Base-by-base conservation (phyloP, 148 eudicot genomes). In the Silene uniflora region DNA sequence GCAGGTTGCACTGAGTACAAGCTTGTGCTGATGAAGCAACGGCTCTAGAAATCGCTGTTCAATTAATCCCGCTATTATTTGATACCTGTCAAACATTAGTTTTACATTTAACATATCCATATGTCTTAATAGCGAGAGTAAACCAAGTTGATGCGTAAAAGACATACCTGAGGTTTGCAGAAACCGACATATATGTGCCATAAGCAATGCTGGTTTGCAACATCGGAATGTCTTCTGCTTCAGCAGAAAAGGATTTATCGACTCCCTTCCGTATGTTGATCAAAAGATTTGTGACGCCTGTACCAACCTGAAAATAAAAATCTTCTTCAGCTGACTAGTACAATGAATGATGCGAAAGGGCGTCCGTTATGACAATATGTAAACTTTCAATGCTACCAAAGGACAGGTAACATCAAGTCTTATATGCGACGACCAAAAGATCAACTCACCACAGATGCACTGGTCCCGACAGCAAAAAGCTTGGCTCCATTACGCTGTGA, bases 401-500 rank as follows among this genome's bases (percentile, higher is more conserved):
- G 4, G 35, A 32, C 35, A 32, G 35, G 35, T 32, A 32, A 32
- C 35, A 32, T 32, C 35, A 32, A 32, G 4, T 32, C 35, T 32
- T 32, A 4, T 32, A 32, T 4, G 35, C 2, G 35, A 32, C 35
- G 35, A 32, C 35, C 35, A 19, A 42, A 67, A 67, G n/a, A 32
- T 17, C 23, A 69, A 76, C 79, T 70, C n/a, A 93, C 98, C 89
- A 89, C 80, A 75, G 98, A 93, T 32, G 98, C 93, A 80, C 86
- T 62, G 24, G 98, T 84, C 66, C 98, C 98, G 71, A 93, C 93
- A 42, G 76, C 96, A 86, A 93, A 91, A 18, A 93, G 87, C 84
- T 93, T 91, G 69, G 89, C 89, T 65, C 98, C 98, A 81, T 93
- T 93, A 22, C 98, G 86, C 96, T 93, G 88, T 85, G 84, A 54